phyloP scores from a whole-genome alignment of 225 moss, liverwort and hornwort species.

The Sphagnum tenellum region DNA sequence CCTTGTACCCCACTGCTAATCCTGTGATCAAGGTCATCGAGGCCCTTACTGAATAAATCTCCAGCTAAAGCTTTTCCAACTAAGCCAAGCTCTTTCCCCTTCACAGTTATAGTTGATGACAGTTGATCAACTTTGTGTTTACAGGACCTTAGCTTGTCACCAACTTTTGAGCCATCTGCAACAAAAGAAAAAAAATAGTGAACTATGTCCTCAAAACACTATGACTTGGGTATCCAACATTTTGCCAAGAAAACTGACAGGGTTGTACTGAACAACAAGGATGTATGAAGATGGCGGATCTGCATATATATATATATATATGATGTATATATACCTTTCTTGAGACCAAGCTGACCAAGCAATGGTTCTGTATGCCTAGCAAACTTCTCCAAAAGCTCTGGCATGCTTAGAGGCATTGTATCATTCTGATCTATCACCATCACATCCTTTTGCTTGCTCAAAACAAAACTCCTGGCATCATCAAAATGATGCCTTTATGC shows the following conservation, averaged over 20 bases:
- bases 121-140: slow-evolving; percentile 49
- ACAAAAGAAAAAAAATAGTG: too few species aligned
- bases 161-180: slow-evolving; percentile 10
- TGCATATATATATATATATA: too few species aligned
- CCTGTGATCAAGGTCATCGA: slow-evolving; percentile 52
- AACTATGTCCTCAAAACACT: too few species aligned
- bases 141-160: slow-evolving; percentile 62
- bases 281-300: not conserved
- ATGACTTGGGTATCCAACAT: too few species aligned
- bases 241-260: not conserved
- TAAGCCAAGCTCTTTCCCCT: slow-evolving; percentile 16
- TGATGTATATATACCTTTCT: slow-evolving; percentile 36
- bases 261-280: not conserved
- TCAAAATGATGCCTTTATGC: too few species aligned
- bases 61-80: slow-evolving; percentile 11
- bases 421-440: slow-evolving; percentile 14
- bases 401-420: slow-evolving; percentile 63
- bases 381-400: slow-evolving; percentile 75
- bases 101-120: slow-evolving; percentile 6
- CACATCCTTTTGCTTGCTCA: slow-evolving; percentile 9
- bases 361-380: slow-evolving; percentile 77
- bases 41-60: too few species aligned
- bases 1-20: slow-evolving; percentile 85
- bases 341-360: slow-evolving; percentile 74
- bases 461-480: too few species aligned